Base-by-base conservation (phyloP, 768 basidiomycete genomes). In the Suillus subalutaceus region DNA sequence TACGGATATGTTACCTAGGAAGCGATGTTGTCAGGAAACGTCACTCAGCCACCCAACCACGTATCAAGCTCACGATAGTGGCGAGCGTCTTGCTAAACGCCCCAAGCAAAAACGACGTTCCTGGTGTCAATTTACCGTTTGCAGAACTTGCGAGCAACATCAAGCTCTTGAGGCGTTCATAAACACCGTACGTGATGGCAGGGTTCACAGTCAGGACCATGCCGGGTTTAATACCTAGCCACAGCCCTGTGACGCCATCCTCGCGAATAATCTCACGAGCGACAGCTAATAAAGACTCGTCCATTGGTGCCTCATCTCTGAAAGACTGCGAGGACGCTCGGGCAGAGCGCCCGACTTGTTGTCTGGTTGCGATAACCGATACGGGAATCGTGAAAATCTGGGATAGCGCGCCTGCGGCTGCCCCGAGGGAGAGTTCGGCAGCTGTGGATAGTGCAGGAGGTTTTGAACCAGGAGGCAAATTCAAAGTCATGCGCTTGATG, bases 351-450 rank as follows among this genome's bases (percentile, higher is more conserved):
- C 92, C 92, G 60, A 99, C 86, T 79, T 99, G 97, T 78, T 99
- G 97, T 16, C 97, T 88, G 5, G 97, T 99, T 18, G 97, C 97
- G 72, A 99, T 97, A 61, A 99, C 97, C 8, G 94, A 88, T 16
- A 99, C 97, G 12, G 97, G 97, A 70, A 99, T 97, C 26, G 97
- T 99, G 80, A 99, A 99, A 65, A 99, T 90, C 77, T 99, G 97
- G 6, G 96, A 96, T 20, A 99, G 86, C 0, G 90, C 97, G 3
- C 97, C 97, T 1, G 97, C 97, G 15, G 92, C 72, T 2, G 97
- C 97, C 13, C 97, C 97, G 20, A 99, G 83, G 23, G 91, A 74
- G 5, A 99, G 84, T 75, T 99, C 97, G 37, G 89, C 88, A 3
- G 83, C 87, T 10, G 90, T 94, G 6, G 89, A 92, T 6, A 94